Percentiles rank a stretch among this genome's conserved stretches.
Evolutionary conservation across 106 monocot species (phyloP).

Genomic region (Platanthera guangdongensis): DNA sequence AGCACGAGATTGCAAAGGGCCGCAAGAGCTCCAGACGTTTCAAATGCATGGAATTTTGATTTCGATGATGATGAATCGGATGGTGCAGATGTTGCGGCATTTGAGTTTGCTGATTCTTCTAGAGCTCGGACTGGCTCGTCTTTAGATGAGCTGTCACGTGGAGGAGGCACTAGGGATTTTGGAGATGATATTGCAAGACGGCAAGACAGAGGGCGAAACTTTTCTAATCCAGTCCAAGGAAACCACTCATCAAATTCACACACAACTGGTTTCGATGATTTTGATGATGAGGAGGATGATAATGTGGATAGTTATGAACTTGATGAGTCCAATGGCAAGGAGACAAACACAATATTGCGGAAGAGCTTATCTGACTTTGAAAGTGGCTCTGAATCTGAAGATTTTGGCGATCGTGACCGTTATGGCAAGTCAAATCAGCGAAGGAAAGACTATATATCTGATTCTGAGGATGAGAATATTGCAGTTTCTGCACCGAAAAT

Average conservation of each 20-base stretch:
- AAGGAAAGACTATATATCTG: conserved; percentile 14
- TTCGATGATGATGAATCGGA: conserved; percentile 98
- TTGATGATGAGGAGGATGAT: conserved; percentile 97
- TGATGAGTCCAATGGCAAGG: conserved; percentile 25
- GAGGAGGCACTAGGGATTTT: conserved; percentile 17
- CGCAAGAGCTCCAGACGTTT: conserved; percentile 39
- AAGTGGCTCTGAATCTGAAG: conserved; percentile 41
- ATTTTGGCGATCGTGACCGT: conserved; percentile 26
- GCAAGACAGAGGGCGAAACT: conserved; percentile 19
- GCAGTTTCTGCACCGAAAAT: conserved; percentile 21
- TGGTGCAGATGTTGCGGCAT: conserved; percentile 98
- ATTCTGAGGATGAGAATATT: conserved; percentile 33
- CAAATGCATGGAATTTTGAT: conserved; percentile 93
- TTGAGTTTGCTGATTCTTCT: conserved; percentile 87
- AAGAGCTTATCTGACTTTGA: conserved; percentile 61
- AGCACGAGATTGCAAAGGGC: conserved; percentile 19
- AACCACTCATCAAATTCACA: conserved; percentile 5
- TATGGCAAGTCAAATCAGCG: conserved; percentile 9
- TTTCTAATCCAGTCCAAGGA: conserved; percentile 26
- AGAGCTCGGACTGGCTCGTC: conserved; percentile 18
- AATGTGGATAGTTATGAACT: conserved; percentile 76
- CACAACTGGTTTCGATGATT: conserved; percentile 77
- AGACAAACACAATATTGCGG: conserved; percentile 17
- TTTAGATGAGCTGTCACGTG: conserved; percentile 11
- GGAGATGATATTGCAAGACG: conserved; percentile 18